Evolutionary conservation across 2,329 filamentous ascomycete species (phyloP), one percentile per base, ranked within the genome.

Genomic region (Atkinsonella hypoxylon): DNA sequence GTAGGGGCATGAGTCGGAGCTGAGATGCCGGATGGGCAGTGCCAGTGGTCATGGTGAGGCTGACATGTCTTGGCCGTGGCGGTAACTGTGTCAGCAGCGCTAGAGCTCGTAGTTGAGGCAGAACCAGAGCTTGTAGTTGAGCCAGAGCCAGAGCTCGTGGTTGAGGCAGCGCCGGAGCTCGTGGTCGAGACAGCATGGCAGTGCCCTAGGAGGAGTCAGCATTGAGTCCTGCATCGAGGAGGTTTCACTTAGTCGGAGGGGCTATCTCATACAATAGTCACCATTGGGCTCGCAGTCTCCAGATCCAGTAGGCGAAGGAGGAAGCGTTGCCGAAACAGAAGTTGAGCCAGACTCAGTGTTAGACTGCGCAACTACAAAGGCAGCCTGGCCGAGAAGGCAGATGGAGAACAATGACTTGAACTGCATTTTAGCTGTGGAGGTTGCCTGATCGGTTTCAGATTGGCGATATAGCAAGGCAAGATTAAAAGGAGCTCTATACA

Each of bases 21-120:
- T 4, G 52, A 34, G 4, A 57, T 53, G n/a, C 56, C 57, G 2
- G 55, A 51, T 11, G 53, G 55, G 45, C 57, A 59, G 43, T 53
- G 55, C 53, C 53, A 54, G 53, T 56, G 54, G 48, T 55, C 53
- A 3, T 30, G 22, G 44, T 56, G 54, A 43, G 53, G 49, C 40
- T 31, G 30, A 32, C 54, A 56, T 12, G 49, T 18, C 36, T 15
- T 26, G 44, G 48, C 20, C 38, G 30, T 44, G 20, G 47, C 41
- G 41, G 45, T 53, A 6, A 47, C 36, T 17, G 39, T 45, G 42
- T 38, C 50, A 30, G 38, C 42, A 18, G 38, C 39, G 38, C 22
- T 31, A 12, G 30, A 34, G 22, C 15, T 32, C 22, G 40, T 49
- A 30, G 26, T 26, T 26, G 26, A 26, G 26, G 7, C 7, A 26